Base-by-base conservation (phyloP, 139 green algal species). In the Yamagishiella unicocca region DNA sequence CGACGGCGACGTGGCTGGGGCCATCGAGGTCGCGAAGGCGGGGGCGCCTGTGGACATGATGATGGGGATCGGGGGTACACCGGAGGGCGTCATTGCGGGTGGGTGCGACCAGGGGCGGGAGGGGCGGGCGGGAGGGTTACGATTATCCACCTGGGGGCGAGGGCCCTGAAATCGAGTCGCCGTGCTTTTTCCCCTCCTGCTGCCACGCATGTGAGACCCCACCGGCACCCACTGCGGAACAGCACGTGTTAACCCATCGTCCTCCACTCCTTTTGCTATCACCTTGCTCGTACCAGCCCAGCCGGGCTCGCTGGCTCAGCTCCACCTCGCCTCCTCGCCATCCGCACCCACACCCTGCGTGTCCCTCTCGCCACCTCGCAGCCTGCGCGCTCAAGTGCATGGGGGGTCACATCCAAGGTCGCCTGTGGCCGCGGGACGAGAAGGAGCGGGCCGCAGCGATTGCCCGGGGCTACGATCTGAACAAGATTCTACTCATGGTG, bases 41-140 rank as follows among this genome's bases (percentile, higher is more conserved):
- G 92, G 89, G 35, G 83, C 89, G 0, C 89, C 93, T 33, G 93
- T 96, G 10, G 96, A 98, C 85, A 81, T 97, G 29, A 87, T 98
- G 83, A 89, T 98, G 89, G 93, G 93, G 68, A 94, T 96, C 38
- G 91, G 91, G 1, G 92, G 93, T 43, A 96, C 91, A 33, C 93
- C 94, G 35, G 92, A 95, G 90, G 94, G 94, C n/a, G 95, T 97
- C 6, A 96, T 97, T 85, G 94, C 94, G n/a, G 94, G 92, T 68
- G 88, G 87, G 42, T 68, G 58, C 84, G 5, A 19, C 5, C 2
- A n/a, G 68, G 27, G 38, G 9, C 33, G 68, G 1, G 19, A 24
- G 22, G 68, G 68, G 68, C 12, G 12, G 2, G 31, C 31, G 31
- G n/a, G 70, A 35, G 58, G 58, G 58, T 67, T 67, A 24, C 14